These are phyloP conservation scores for Phytophthora chlamydospora DNA, from an alignment of 352 stramenopile species.

Conservation along the genomic window DNA sequence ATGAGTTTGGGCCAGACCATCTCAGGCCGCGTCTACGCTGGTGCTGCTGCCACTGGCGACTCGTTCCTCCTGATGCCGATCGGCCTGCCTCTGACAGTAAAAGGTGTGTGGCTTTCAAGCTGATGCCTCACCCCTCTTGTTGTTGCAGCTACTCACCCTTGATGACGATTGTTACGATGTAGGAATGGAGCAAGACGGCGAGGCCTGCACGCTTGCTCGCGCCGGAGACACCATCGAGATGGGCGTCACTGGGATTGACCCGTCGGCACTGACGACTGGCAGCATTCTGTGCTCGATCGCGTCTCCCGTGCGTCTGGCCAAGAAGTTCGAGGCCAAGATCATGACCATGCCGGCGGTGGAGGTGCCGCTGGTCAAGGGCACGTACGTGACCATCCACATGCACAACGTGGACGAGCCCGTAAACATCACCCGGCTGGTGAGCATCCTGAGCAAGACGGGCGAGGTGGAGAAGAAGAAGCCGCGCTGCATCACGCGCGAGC, in stretches of 20 bases:
- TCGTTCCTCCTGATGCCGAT: conserved; percentile 77
- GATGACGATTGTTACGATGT: conserved; percentile 30
- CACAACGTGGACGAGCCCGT: conserved; percentile 89
- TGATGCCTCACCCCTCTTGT: no score
- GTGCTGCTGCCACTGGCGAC: conserved; percentile 66
- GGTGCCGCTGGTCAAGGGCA: conserved; percentile 86
- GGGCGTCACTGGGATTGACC: conserved; percentile 77
- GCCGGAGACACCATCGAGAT: conserved; percentile 84
- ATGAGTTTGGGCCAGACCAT: conserved; percentile 83
- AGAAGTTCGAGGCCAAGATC: conserved; percentile 89
- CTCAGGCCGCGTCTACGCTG: conserved; percentile 87
- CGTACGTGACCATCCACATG: conserved; percentile 84
- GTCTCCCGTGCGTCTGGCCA: conserved; percentile 73
- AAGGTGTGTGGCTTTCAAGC: conserved; percentile 26
- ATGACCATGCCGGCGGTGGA: conserved; percentile 90
- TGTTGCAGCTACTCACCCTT: not conserved
- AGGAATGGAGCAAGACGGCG: conserved; percentile 82
- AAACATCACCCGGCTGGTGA: conserved; percentile 81
- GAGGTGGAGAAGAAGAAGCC: conserved; percentile 85
- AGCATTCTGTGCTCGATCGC: conserved; percentile 87
- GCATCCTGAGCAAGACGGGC: conserved; percentile 70
- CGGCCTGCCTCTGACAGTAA: conserved; percentile 56
- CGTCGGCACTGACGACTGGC: conserved; percentile 71
- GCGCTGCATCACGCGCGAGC: conserved; percentile 87
- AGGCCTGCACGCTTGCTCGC: conserved; percentile 61